Evolutionary conservation across 225 moss, liverwort and hornwort genomes (phyloP), one percentile per base, ranked within the genome.

Genomic region (Antitrichia curtipendula): DNA sequence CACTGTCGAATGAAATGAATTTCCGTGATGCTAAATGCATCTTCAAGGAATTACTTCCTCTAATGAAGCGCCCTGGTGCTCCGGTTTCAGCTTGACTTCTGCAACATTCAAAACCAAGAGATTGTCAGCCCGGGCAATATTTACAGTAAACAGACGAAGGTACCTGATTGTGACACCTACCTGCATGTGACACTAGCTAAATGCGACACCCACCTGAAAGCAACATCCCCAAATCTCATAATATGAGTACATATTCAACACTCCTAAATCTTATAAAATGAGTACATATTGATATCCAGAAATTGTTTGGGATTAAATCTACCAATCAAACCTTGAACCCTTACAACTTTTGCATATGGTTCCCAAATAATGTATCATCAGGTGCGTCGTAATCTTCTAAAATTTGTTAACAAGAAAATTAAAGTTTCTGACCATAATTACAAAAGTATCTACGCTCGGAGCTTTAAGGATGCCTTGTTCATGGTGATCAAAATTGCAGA

Each of bases 21-120:
- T 60, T 74, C 65, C 32, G 41, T 62, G 58, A 73, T 66, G 84
- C n/a, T 66, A 56, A 56, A 75, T 79, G 78, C 69, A 65, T 49
- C 85, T 45, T 92, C 82, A 91, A 72, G 89, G 89, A 61, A 88
- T 84, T 43, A 82, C 81, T 91, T 91, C 91, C 84, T 92, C 94
- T 74, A 94, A 82, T 31, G 91, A 85, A 65, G 87, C 92, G 85
- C 91, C 90, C 83, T 91, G 90, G 86, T 94, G 94, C 87, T 94
- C 94, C 78, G 90, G 86, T 87, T 90, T 90, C 28, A 94, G 77
- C 89, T 94, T 94, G 45, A 94, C 78, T 86, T 92, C 94, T 94
- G 90, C 73, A 89, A 60, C 81, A 88, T 80, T 76, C 86, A 72
- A n/a, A 82, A 86, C 52, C 82, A 41, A n/a, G 72, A 41, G 63